Evolutionary conservation across 169 alveolate species (phyloP).

Genomic region (Plasmodium malariae): DNA sequence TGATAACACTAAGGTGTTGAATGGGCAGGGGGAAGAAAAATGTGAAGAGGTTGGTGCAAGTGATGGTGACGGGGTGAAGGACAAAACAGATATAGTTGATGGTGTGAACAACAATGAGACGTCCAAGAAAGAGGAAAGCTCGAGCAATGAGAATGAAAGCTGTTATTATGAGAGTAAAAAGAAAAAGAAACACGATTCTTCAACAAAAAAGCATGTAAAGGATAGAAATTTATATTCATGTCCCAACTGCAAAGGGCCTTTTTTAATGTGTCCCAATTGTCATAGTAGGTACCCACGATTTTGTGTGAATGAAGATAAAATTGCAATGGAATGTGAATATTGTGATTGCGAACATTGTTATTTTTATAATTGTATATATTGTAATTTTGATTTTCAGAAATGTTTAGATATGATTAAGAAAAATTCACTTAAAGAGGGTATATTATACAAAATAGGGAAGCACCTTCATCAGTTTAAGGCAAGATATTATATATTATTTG

Average conservation of each 20-base stretch:
- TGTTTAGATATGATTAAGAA: constrained; percentile 75
- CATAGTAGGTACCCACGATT: constrained; percentile 81
- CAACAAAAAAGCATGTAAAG: constrained; percentile 51
- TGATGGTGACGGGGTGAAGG: not conserved
- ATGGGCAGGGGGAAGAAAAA: constrained; percentile 5
- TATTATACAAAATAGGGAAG: constrained; percentile 88
- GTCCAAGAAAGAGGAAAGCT: constrained; percentile 35
- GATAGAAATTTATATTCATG: constrained; percentile 80
- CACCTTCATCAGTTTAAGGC: constrained; percentile 87
- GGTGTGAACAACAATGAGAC: not conserved
- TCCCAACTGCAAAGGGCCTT: constrained; percentile 86
- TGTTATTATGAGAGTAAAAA: constrained; percentile 73
- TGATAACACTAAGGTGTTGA: not conserved
- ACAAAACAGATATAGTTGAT: not conserved
- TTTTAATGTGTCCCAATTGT: constrained; percentile 87
- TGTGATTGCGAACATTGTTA: constrained; percentile 77
- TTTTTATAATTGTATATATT: constrained; percentile 70
- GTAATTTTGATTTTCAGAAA: constrained; percentile 80
- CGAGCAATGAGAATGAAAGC: constrained; percentile 26
- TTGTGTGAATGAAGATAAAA: constrained; percentile 79
- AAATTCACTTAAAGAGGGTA: constrained; percentile 86
- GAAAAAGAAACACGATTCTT: constrained; percentile 46
- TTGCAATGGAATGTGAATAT: constrained; percentile 82
- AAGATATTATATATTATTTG: constrained; percentile 88
- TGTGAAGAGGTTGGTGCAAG: not conserved